Conservation (phyloP, 768 basidiomycete genomes). For the Podaxis pistillaris region DNA sequence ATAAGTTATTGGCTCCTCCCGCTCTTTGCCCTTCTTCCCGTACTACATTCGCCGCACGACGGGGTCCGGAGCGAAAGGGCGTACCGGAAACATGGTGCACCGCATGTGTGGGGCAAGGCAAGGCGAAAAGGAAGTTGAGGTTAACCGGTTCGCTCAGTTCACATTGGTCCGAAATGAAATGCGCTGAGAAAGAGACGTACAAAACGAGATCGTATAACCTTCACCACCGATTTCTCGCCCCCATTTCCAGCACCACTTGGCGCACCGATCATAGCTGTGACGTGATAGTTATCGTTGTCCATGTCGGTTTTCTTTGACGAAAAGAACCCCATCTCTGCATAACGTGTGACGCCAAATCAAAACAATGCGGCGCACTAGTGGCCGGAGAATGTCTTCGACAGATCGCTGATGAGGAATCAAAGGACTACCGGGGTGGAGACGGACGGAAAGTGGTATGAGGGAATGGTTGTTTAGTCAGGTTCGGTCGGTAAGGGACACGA, state of each 20-base stretch:
- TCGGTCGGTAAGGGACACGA: slow-evolving; percentile 17
- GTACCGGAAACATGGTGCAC: not conserved
- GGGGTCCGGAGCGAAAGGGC: not conserved
- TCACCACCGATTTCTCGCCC: slow-evolving; percentile 47
- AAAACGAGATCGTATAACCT: slow-evolving; percentile 61
- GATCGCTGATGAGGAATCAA: not conserved
- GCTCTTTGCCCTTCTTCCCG: slow-evolving; percentile 60
- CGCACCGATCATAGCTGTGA: slow-evolving; percentile 23
- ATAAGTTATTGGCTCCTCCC: slow-evolving; percentile 38
- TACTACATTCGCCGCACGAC: slow-evolving; percentile 34
- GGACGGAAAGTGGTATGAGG: not conserved
- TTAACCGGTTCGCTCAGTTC: slow-evolving; percentile 15
- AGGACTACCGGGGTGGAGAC: not conserved
- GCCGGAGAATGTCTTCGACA: not conserved
- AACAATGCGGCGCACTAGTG: not conserved
- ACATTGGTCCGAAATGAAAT: slow-evolving; percentile 8
- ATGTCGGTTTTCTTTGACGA: slow-evolving; percentile 44
- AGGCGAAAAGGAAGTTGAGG: slow-evolving; percentile 15
- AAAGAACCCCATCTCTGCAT: slow-evolving; percentile 56
- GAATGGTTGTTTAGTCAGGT: slow-evolving; percentile 4
- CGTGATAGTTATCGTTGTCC: slow-evolving; percentile 34
- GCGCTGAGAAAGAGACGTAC: slow-evolving; percentile 35
- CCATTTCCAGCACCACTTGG: slow-evolving; percentile 19
- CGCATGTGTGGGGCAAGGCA: not conserved
- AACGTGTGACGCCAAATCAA: slow-evolving; percentile 20